These are phyloP conservation scores for Russula olivacea DNA, from an alignment of 768 basidiomycete genomes.

Conservation along the genomic window DNA sequence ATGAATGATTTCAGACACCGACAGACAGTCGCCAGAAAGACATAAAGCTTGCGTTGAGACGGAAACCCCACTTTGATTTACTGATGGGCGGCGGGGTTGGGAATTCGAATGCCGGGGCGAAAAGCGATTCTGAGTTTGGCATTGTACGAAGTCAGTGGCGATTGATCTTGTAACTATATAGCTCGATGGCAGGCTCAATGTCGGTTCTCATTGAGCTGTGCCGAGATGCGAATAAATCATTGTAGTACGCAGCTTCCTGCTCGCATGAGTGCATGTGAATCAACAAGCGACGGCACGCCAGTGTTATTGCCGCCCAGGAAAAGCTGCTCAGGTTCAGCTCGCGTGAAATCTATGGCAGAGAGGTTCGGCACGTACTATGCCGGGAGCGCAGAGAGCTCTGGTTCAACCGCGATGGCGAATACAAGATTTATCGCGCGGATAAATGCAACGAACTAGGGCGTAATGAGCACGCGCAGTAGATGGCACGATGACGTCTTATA, in stretches of 20 bases:
- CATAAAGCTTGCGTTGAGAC: not conserved
- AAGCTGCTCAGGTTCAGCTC: conserved; percentile 5
- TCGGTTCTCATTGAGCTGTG: not conserved
- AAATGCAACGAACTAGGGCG: not conserved
- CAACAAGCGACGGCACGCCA: conserved; percentile 10
- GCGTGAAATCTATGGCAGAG: not conserved
- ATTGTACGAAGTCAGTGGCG: not conserved
- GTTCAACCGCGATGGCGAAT: not conserved
- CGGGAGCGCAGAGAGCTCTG: not conserved
- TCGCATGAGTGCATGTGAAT: conserved; percentile 12
- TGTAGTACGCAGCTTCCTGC: not conserved
- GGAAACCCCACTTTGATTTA: not conserved
- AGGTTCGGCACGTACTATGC: conserved; percentile 5
- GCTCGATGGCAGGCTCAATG: not conserved
- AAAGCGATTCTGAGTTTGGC: not conserved
- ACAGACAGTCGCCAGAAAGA: not conserved
- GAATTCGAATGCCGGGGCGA: not conserved
- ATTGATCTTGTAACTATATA: not conserved
- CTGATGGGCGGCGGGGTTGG: not conserved
- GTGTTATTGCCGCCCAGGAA: not conserved
- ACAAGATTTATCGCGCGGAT: not conserved
- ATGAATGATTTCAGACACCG: too few species aligned
- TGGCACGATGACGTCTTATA: not conserved
- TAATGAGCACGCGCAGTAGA: not conserved
- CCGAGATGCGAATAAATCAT: not conserved